A percentile compares a stretch with the other conserved stretches of the same genome.
phyloP scores from a whole-genome alignment of 2,329 filamentous ascomycete genomes.

The Aspergillus sp. region DNA sequence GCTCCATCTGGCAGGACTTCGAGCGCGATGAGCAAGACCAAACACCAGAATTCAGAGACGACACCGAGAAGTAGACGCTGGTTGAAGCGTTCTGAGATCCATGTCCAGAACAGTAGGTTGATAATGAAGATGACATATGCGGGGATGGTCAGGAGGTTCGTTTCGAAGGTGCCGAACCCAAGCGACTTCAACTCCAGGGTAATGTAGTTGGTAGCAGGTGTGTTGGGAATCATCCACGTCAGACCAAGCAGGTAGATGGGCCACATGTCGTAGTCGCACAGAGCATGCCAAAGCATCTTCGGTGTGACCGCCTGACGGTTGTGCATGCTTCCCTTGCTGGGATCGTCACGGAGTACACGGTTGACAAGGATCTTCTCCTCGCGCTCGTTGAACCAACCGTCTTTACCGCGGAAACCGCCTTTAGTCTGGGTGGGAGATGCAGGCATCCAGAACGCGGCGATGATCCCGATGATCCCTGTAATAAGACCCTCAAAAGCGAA shows the following conservation, averaged over 20 bases:
- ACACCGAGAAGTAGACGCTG: slow-evolving; percentile 58
- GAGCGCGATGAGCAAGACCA: slow-evolving; percentile 56
- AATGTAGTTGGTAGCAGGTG: slow-evolving; percentile 40
- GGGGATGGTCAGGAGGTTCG: slow-evolving; percentile 65
- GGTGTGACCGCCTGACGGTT: slow-evolving; percentile 57
- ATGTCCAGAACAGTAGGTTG: slow-evolving; percentile 58
- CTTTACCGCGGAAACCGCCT: slow-evolving; percentile 60
- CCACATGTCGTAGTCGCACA: slow-evolving; percentile 61
- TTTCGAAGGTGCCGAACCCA: slow-evolving; percentile 60
- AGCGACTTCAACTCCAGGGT: slow-evolving; percentile 52
- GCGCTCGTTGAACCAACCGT: slow-evolving; percentile 67
- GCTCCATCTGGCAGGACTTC: slow-evolving; percentile 51
- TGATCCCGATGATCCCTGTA: slow-evolving; percentile 57
- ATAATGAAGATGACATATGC: slow-evolving; percentile 59
- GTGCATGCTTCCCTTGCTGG: slow-evolving; percentile 63
- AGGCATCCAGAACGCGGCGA: slow-evolving; percentile 63
- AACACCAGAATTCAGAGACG: slow-evolving; percentile 55
- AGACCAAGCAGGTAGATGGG: slow-evolving; percentile 55
- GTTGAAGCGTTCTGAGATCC: slow-evolving; percentile 58
- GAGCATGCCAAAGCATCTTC: slow-evolving; percentile 51
- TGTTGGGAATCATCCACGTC: slow-evolving; percentile 45
- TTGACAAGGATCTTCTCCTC: slow-evolving; percentile 73
- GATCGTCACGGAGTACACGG: slow-evolving; percentile 58
- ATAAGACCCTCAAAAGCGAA: slow-evolving; percentile 49
- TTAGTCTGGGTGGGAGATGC: slow-evolving; percentile 67